Evolutionary conservation across 2,329 filamentous ascomycete genomes (phyloP), one percentile per base, ranked within the genome.

Genomic region (Tolypocladium endophyticum): DNA sequence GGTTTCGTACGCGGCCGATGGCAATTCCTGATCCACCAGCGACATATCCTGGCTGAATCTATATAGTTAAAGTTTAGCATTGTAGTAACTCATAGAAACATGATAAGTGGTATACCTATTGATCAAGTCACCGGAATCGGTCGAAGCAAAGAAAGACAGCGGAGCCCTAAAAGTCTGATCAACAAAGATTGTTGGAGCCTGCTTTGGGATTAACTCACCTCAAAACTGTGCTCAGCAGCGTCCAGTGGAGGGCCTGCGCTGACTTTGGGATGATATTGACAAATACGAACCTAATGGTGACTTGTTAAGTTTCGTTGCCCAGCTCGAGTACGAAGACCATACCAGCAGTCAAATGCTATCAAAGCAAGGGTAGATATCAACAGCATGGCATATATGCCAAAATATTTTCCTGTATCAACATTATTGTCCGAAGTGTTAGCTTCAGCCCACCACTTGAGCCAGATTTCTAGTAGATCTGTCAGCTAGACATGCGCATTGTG

Each of bases 41-140:
- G 47, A 39, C 36, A 58, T 54, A 41, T 60, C 59, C 28, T 60
- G 25, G 25, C 59, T 60, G 39, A 60, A 60, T 60, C 59, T 60
- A 41, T 25, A 33, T 4, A 35, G 33, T 11, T 9, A 11, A n/a
- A n/a, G 33, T 9, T 35, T 35, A 35, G 33, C 33, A 11, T 35
- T 35, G 11, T n/a, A n/a, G n/a, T n/a, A 35, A 35, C 7, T 35
- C 33, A 35, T 35, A 35, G 33, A 35, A 11, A 7, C 33, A 35
- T 35, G 3, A 35, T 35, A 8, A 35, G 7, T 8, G 33, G 33
- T 35, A 16, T 45, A 52, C 59, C 59, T 47, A 30, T 61, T 61
- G 35, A 61, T 30, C 14, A 58, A 36, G 36, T 56, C 43, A 20
- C 56, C 56, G 1, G 55, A 16, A 53, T 61, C 59, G 14, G 39